Conservation (phyloP, 2,329 filamentous ascomycete genomes). For the Colletotrichum endophyticum region DNA sequence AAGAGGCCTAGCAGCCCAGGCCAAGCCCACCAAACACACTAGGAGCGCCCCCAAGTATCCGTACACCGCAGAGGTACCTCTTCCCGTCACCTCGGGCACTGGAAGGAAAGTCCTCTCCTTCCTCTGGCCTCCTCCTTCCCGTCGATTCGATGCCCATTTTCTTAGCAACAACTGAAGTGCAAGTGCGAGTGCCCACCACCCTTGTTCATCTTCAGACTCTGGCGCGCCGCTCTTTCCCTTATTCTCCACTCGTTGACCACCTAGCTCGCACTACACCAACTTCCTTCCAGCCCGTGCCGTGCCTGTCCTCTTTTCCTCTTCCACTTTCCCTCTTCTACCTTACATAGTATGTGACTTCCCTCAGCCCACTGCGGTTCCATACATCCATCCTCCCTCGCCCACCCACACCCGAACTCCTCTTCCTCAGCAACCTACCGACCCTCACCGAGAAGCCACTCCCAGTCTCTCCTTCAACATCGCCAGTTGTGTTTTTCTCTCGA, state of each 20-base stretch:
- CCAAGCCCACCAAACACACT: neutral
- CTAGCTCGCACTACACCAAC: neutral
- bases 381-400: neutral
- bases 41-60: neutral
- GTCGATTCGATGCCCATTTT: neutral
- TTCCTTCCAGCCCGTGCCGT: neutral
- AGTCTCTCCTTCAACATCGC: neutral
- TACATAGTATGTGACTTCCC: neutral
- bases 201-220: neutral
- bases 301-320: neutral
- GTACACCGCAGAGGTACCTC: neutral
- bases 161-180: neutral
- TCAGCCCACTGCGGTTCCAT: neutral
- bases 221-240: neutral
- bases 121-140: neutral
- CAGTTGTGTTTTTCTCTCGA: neutral
- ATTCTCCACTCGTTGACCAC: neutral
- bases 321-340: neutral
- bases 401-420: neutral
- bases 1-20: neutral
- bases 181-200: neutral
- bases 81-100: neutral
- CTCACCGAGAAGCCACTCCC: conserved; percentile 10
- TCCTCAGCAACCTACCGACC: neutral
- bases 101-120: neutral